Evolutionary conservation across 2,329 filamentous ascomycete genomes (phyloP).

Genomic region (Ophiocordyceps camponoti-floridani): DNA sequence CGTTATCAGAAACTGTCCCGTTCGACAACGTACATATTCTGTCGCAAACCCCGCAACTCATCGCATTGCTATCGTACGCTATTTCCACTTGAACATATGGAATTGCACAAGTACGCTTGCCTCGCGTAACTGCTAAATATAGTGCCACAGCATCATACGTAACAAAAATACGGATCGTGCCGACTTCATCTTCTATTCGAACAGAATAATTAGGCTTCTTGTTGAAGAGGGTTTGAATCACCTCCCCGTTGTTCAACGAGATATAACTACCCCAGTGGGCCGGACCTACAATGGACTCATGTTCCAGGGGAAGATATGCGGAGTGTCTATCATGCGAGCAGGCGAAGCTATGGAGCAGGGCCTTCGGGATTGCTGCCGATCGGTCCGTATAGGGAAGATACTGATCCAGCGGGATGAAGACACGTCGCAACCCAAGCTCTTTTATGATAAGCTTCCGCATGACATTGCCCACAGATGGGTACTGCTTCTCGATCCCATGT

Average conservation of each 20-base stretch:
- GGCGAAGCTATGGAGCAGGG: slow-evolving; percentile 98
- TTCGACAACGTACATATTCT: slow-evolving; percentile 82
- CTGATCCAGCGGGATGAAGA: slow-evolving; percentile 95
- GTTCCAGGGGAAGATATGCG: slow-evolving; percentile 97
- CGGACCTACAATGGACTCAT: slow-evolving; percentile 76
- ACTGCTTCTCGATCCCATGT: slow-evolving; percentile 92
- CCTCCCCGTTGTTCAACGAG: slow-evolving; percentile 74
- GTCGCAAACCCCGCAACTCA: slow-evolving; percentile 87
- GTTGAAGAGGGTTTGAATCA: slow-evolving; percentile 97
- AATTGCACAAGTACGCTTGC: no score
- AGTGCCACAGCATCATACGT: slow-evolving; percentile 63
- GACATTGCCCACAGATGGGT: slow-evolving; percentile 92
- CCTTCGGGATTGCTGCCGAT: slow-evolving; percentile 85
- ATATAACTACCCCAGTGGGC: slow-evolving; percentile 80
- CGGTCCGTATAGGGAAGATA: slow-evolving; percentile 97
- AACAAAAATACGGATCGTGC: slow-evolving; percentile 78
- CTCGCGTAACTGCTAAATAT: no score
- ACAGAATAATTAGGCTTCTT: slow-evolving; percentile 87
- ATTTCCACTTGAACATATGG: no score
- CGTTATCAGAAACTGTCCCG: slow-evolving; percentile 65
- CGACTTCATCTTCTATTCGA: slow-evolving; percentile 98
- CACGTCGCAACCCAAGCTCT: slow-evolving; percentile 77
- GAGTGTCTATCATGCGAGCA: slow-evolving; percentile 94
- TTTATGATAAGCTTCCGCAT: slow-evolving; percentile 92
- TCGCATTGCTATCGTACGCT: slow-evolving; percentile 89